phyloP scores from a whole-genome alignment of 148 eudicot species.

The Salicornia ramosissima region DNA sequence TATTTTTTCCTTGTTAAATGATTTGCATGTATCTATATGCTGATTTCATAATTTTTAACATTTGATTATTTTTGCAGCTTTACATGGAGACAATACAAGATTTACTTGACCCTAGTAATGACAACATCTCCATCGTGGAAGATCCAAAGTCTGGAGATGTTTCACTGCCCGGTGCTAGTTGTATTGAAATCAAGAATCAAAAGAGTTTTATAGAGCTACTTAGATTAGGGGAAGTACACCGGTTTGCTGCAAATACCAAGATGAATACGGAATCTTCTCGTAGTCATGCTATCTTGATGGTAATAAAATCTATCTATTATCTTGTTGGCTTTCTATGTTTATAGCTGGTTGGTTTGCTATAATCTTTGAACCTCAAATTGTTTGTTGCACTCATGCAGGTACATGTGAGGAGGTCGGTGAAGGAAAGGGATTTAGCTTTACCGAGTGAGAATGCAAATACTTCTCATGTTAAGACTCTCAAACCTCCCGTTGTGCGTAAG shows the following conservation, averaged over 20 bases:
- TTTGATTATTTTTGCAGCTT: constrained; percentile 43
- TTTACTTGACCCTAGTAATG: constrained; percentile 80
- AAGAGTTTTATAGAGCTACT: constrained; percentile 69
- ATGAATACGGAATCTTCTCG: constrained; percentile 93
- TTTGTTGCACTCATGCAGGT: constrained; percentile 40
- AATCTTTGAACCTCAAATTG: background rate
- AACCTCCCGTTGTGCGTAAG: constrained; percentile 64
- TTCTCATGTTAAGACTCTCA: constrained; percentile 43
- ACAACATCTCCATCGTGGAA: constrained; percentile 70
- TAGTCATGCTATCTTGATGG: constrained; percentile 92
- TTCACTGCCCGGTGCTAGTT: constrained; percentile 72
- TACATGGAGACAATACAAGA: constrained; percentile 95
- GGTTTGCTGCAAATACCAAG: constrained; percentile 91
- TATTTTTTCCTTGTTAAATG: background rate
- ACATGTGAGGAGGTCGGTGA: constrained; percentile 58
- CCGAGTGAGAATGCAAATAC: constrained; percentile 50
- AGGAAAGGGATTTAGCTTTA: constrained; percentile 45
- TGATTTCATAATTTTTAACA: constrained; percentile 3
- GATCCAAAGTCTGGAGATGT: constrained; percentile 87
- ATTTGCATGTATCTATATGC: constrained; percentile 1
- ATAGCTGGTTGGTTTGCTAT: background rate
- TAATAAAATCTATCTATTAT: constrained; percentile 26
- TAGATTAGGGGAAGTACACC: constrained; percentile 81
- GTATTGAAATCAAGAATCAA: constrained; percentile 69
- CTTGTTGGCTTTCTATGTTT: background rate